phyloP scores from a whole-genome alignment of 2,329 filamentous ascomycete species.

The Trichoderma breve region DNA sequence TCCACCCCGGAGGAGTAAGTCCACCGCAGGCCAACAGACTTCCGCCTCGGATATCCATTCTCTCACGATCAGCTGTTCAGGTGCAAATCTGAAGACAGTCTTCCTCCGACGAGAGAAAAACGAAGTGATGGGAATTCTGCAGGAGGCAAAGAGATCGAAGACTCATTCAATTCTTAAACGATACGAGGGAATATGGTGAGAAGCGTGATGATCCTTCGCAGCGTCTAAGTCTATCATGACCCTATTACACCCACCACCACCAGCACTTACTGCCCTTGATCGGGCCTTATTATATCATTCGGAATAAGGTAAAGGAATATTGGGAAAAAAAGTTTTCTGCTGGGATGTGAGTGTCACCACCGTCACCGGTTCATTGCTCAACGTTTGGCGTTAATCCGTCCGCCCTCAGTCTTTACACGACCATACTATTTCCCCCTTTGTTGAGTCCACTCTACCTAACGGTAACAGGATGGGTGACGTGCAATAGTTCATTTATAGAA shows the following conservation, averaged over 20 bases:
- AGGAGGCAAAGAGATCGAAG: neutral
- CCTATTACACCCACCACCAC: neutral
- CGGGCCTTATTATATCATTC: neutral
- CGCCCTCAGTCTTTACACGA: neutral
- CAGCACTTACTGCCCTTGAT: neutral
- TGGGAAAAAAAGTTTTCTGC: neutral
- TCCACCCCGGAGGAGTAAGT: neutral
- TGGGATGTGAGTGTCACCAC: neutral
- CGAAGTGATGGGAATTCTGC: neutral
- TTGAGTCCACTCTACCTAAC: neutral
- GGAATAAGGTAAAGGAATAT: neutral
- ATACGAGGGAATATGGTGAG: neutral
- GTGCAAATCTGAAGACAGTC: neutral
- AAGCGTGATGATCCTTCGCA: neutral
- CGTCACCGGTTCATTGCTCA: neutral
- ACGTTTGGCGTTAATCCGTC: neutral
- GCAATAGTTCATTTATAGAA: neutral
- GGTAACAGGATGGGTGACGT: neutral
- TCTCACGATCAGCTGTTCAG: fast-evolving
- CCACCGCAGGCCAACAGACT: neutral
- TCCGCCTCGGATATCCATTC: neutral
- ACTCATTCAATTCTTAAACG: neutral
- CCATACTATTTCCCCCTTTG: neutral
- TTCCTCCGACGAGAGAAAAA: neutral
- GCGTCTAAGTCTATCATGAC: neutral